Percentiles rank a stretch among this genome's conserved stretches.
These are phyloP conservation scores for Chaetomium cochliodes DNA, from an alignment of 495 filamentous ascomycete species.

Conservation along the genomic window DNA sequence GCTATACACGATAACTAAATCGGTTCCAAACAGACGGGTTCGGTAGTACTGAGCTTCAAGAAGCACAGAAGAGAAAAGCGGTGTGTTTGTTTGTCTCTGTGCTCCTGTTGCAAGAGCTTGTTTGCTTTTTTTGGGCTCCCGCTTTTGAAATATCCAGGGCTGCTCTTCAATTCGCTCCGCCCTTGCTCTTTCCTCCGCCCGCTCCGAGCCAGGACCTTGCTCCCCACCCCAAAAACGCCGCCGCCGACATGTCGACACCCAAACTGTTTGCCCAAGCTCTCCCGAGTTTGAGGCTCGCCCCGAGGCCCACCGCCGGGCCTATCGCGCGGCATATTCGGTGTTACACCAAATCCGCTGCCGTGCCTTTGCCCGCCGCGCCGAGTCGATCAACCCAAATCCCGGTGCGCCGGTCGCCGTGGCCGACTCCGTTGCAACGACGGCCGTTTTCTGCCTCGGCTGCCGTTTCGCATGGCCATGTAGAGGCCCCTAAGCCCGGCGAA, in stretches of 20 bases:
- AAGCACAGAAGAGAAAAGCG: neutral
- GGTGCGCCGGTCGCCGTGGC: constrained; percentile 2
- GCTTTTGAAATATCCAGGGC: neutral
- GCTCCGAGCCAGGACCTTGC: neutral
- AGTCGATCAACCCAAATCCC: neutral
- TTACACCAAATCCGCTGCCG: constrained; percentile 26
- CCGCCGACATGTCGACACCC: constrained; percentile 29
- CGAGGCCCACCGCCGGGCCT: constrained; percentile 19
- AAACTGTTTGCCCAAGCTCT: constrained; percentile 26
- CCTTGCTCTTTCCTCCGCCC: constrained; percentile 2
- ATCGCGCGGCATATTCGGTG: constrained; percentile 29
- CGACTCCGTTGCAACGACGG: constrained; percentile 13
- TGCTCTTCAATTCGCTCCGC: neutral
- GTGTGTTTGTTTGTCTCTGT: constrained; percentile 12
- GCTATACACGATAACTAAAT: no score
- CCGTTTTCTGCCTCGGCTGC: constrained; percentile 60
- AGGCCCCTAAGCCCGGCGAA: constrained; percentile 86
- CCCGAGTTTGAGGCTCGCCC: constrained; percentile 23
- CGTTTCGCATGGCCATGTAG: constrained; percentile 71
- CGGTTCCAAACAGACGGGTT: no score
- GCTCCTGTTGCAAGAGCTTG: neutral
- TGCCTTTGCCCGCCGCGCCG: constrained; percentile 16
- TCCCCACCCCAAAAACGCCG: constrained; percentile 5
- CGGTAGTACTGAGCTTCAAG: no score
- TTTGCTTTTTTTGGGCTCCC: constrained; percentile 15